Evolutionary conservation across 441 rosid species (phyloP), one percentile per base, ranked within the genome.

Genomic region (Populus hybrid): DNA sequence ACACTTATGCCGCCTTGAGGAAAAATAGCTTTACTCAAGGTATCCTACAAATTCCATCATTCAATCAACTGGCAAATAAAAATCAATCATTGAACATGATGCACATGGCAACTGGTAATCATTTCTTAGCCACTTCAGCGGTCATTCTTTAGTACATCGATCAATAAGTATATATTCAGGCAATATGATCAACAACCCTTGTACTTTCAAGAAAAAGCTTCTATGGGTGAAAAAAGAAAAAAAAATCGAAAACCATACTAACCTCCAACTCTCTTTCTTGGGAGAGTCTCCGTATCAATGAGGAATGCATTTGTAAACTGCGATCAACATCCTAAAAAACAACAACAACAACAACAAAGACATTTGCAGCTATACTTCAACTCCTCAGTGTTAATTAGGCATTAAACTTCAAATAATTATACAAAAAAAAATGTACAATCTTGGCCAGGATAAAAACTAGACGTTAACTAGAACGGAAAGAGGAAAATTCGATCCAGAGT

Each of bases 221-320:
- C 34, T 12, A 28, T 74, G 8, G 57, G 34, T 30, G 32, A 30
- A 30, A 32, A 16, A 34, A 30, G 18, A 32, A 21, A 20, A 70
- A 2, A n/a, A 65, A 59, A 23, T 26, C 65, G 11, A 36, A 77
- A 67, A 50, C n/a, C 40, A 78, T 77, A 78, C 84, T 21, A 68
- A 94, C 99, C 96, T 96, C 96, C 86, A 94, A 71, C 81, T 91
- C 97, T 35, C 77, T 88, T 80, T 94, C 98, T 70, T 75, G 89
- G 16, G 92, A 86, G 46, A 96, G 93, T 85, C 94, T 93, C 70
- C 85, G 83, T 50, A 96, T 76, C 85, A 94, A 75, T 24, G 97
- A 96, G 6, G 99, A 94, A 86, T 96, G 98, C 83, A 91, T 83
- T 83, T 92, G 98, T 85, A 92, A 77, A 81, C 90, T 75, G 36